Evolutionary conservation across 2,329 filamentous ascomycete genomes (phyloP).

Genomic region (Ophiostoma sp.): DNA sequence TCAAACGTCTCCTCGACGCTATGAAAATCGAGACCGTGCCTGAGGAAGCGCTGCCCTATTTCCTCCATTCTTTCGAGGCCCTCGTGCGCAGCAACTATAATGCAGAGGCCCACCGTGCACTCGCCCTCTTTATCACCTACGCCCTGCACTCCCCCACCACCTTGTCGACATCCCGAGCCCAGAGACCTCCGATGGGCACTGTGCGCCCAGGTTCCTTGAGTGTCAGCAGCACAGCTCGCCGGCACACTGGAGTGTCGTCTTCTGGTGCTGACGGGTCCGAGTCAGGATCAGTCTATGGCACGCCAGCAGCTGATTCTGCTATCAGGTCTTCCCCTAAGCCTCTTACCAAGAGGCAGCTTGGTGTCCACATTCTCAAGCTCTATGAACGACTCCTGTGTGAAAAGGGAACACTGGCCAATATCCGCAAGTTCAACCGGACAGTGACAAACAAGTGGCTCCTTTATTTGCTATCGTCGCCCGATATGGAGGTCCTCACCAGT

Average conservation of each 20-base stretch:
- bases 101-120: slow-evolving; percentile 75
- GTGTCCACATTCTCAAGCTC: slow-evolving; percentile 68
- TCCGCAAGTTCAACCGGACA: slow-evolving; percentile 84
- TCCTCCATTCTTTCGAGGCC: slow-evolving; percentile 71
- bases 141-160: slow-evolving; percentile 58
- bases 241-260: slow-evolving; percentile 20
- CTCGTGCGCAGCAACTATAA: slow-evolving; percentile 77
- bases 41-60: slow-evolving; percentile 65
- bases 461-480: slow-evolving; percentile 81
- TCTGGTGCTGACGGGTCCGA: slow-evolving; percentile 1
- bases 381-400: slow-evolving; percentile 75
- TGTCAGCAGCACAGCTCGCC: background rate
- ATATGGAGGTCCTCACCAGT: slow-evolving; percentile 74
- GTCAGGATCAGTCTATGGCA: slow-evolving; percentile 21
- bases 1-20: slow-evolving; percentile 83
- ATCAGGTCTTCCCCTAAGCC: slow-evolving; percentile 30
- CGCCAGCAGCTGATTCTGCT: slow-evolving; percentile 25
- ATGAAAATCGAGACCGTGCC: slow-evolving; percentile 79
- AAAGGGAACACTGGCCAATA: slow-evolving; percentile 59
- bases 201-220: slow-evolving; percentile 16
- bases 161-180: slow-evolving; percentile 47
- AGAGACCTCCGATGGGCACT: slow-evolving; percentile 4
- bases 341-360: slow-evolving; percentile 64
- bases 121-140: slow-evolving; percentile 91
- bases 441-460: slow-evolving; percentile 97